Evolutionary conservation across 2,329 filamentous ascomycete species (phyloP), one percentile per base, ranked within the genome.

Genomic region (Cryphonectria parasitica): DNA sequence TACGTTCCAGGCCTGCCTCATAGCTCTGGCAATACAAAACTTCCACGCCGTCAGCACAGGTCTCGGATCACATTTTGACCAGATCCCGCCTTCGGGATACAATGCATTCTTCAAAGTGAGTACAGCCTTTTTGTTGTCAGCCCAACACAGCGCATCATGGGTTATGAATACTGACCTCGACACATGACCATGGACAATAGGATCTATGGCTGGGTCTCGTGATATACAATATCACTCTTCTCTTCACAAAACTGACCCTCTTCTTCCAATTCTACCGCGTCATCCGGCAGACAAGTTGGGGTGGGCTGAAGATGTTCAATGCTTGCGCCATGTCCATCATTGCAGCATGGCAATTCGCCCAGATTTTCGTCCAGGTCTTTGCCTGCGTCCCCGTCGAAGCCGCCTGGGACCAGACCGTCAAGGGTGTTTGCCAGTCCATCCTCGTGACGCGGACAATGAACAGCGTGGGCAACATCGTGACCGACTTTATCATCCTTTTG

Each of bases 41-140:
- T 62, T 68, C 22, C 58, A 68, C 31, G 49, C 13, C 15, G 41
- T 63, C 41, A 71, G 66, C 19, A 70, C 65, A 6, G 74, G 74
- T 7, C 69, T 75, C 11, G 74, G 74, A 11, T 69, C 62, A 1
- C 74, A 73, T 64, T 70, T 71, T n/a, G 70, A 65, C 66, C 73
- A 71, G 22, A 61, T 69, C 56, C 22, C 39, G 58, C 25, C 43
- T 7, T 25, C 41, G 15, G n/a, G 31, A 13, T 4, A 54, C 2
- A 19, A 58, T 6, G 60, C 41, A 11, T 63, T 62, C 58, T 68
- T 25, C 41, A 49, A 62, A 58, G 66, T 68, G 15, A 52, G 58
- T 4, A 60, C 22, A 25, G 25, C 13, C 15, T 22, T n/a, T n/a
- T 11, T 36, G 19, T 36, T 31, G 3, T 19, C 15, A 36, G n/a